Percentiles rank a stretch among this genome's conserved stretches.
These are phyloP conservation scores for Boletellus ananiceps DNA, from an alignment of 768 basidiomycete genomes.

Conservation along the genomic window DNA sequence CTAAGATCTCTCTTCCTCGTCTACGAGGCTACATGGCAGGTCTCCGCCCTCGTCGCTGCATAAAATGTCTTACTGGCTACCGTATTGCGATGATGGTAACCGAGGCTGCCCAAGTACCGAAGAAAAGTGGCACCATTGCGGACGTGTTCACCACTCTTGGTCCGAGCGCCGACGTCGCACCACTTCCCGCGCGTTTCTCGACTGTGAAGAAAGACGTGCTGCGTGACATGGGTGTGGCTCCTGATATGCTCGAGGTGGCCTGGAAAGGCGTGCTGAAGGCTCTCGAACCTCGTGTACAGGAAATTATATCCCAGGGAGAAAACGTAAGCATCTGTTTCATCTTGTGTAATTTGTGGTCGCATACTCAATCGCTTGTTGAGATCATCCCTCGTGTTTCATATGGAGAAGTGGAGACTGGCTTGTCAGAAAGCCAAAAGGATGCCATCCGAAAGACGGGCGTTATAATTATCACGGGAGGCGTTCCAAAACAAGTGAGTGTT, in stretches of 20 bases:
- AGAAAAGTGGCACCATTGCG: slow-evolving; percentile 39
- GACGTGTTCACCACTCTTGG: slow-evolving; percentile 44
- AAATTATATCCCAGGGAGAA: slow-evolving; percentile 45
- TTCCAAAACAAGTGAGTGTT: slow-evolving; percentile 45
- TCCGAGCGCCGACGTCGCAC: slow-evolving; percentile 32
- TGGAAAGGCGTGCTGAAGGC: slow-evolving; percentile 55
- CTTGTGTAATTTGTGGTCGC: not conserved
- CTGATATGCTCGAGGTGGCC: slow-evolving; percentile 35
- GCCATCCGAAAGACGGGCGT: slow-evolving; percentile 50
- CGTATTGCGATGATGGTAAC: slow-evolving; percentile 10
- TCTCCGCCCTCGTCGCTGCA: not conserved
- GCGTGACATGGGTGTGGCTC: slow-evolving; percentile 29
- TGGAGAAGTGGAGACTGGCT: slow-evolving; percentile 40
- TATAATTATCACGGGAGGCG: slow-evolving; percentile 53
- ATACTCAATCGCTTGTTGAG: slow-evolving; percentile 25
- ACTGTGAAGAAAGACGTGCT: slow-evolving; percentile 56
- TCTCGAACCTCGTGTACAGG: slow-evolving; percentile 42
- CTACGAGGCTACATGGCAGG: not conserved
- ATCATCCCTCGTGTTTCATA: slow-evolving; percentile 50
- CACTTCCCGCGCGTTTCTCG: slow-evolving; percentile 53
- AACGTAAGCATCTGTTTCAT: slow-evolving; percentile 34
- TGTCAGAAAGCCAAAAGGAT: slow-evolving; percentile 42
- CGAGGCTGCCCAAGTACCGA: slow-evolving; percentile 7
- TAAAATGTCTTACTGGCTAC: not conserved
- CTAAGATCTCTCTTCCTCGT: not conserved